phyloP scores from a whole-genome alignment of 2,329 filamentous ascomycete species.

The Fusarium pininemorale region DNA sequence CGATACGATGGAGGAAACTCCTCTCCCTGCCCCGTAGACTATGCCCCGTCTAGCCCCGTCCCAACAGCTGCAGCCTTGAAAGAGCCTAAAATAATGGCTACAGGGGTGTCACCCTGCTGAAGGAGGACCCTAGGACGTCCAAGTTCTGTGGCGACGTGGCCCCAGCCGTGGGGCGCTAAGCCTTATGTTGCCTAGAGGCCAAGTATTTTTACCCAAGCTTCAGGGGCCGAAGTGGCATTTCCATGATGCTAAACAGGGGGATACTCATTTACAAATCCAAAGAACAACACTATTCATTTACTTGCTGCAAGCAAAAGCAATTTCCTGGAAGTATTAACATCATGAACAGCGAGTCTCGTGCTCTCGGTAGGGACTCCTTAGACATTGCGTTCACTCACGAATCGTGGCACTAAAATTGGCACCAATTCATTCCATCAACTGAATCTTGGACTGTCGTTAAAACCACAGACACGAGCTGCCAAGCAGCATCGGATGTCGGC shows the following conservation, averaged over 20 bases:
- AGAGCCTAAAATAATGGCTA: conserved; percentile 7
- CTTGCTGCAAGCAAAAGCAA: background rate
- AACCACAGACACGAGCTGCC: conserved; percentile 8
- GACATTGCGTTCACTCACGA: background rate
- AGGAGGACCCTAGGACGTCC: background rate
- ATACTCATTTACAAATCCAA: background rate
- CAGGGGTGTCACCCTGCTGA: conserved; percentile 20
- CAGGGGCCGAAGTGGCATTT: conserved; percentile 21
- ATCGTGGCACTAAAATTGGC: background rate
- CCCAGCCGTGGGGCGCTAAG: conserved; percentile 24
- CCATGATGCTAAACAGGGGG: conserved; percentile 19
- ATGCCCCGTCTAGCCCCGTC: background rate
- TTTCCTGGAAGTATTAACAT: conserved; percentile 1
- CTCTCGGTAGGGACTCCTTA: background rate
- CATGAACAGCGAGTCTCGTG: background rate
- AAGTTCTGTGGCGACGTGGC: conserved; percentile 33
- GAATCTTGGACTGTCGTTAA: conserved; percentile 7
- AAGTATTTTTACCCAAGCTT: conserved; percentile 25
- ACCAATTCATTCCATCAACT: conserved; percentile 11
- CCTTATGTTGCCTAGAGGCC: conserved; percentile 1
- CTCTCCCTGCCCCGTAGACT: conserved; percentile 4
- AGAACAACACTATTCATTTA: background rate
- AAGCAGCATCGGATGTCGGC: conserved; percentile 29
- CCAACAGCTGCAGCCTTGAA: conserved; percentile 8
- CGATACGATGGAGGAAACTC: background rate